Percentiles rank a stretch among this genome's conserved stretches.
phyloP scores from a whole-genome alignment of 331 rosid species.

The Quercus lobata region DNA sequence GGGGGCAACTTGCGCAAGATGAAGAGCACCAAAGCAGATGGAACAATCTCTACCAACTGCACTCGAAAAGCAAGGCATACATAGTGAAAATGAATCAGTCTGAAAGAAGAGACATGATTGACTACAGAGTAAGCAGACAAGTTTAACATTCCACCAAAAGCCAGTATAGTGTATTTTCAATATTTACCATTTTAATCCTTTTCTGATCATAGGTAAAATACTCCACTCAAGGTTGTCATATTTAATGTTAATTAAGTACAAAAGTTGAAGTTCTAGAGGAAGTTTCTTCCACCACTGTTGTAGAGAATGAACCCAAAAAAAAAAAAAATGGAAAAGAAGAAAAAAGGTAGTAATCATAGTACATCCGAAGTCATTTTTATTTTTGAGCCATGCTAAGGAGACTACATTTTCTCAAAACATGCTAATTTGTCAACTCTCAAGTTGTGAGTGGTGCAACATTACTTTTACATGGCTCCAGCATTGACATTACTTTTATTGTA shows the following conservation, averaged over 20 bases:
- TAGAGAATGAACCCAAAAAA: not conserved
- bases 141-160: not conserved
- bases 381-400: not conserved
- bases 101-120: not conserved
- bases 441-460: too few species aligned
- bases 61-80: not conserved
- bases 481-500: too few species aligned
- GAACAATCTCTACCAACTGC: constrained; percentile 62
- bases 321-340: not conserved
- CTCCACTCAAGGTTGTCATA: too few species aligned
- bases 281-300: not conserved
- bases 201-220: too few species aligned
- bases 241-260: not conserved
- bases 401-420: too few species aligned
- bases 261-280: not conserved
- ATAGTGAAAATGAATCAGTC: not conserved
- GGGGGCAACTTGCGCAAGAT: constrained; percentile 64
- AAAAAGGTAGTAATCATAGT: not conserved
- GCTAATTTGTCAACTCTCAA: too few species aligned
- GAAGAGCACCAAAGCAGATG: constrained; percentile 59
- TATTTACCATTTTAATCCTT: not conserved
- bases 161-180: not conserved
- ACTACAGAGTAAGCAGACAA: not conserved
- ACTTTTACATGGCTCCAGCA: too few species aligned
- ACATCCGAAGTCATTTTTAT: not conserved